Evolutionary conservation across 805 yeast genomes (phyloP).

Genomic region (Saccharomyces jurei): DNA sequence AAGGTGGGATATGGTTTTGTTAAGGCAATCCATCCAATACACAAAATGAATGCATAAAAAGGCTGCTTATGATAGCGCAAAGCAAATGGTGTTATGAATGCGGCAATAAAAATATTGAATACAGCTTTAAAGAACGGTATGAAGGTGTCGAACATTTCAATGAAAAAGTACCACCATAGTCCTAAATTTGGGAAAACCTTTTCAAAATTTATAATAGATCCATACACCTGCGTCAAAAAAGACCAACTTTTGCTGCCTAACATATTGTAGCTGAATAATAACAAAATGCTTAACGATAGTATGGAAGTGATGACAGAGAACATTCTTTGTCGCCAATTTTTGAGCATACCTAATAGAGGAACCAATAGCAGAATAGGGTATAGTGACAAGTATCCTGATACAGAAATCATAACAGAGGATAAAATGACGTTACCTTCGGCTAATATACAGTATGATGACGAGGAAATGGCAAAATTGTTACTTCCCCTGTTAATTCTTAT

Average conservation of each 20-base stretch:
- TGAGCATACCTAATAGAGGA: constrained; percentile 39
- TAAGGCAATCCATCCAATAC: constrained; percentile 48
- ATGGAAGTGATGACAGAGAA: background rate
- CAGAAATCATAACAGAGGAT: constrained; percentile 46
- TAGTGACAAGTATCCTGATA: constrained; percentile 56
- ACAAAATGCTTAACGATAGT: constrained; percentile 15
- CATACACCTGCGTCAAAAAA: constrained; percentile 49
- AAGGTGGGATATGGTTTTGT: constrained; percentile 82
- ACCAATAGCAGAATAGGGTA: constrained; percentile 54
- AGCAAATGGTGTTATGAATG: constrained; percentile 67
- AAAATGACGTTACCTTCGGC: constrained; percentile 31
- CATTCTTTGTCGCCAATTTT: constrained; percentile 3
- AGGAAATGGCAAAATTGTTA: constrained; percentile 28
- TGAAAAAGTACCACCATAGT: constrained; percentile 97
- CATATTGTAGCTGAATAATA: constrained; percentile 34
- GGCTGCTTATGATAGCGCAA: constrained; percentile 55
- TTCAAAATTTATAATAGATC: constrained; percentile 47
- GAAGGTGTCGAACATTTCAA: constrained; percentile 89
- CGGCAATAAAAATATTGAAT: constrained; percentile 65
- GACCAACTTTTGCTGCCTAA: constrained; percentile 33
- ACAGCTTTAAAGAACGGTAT: constrained; percentile 73
- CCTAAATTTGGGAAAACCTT: constrained; percentile 88
- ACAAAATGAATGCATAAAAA: constrained; percentile 44
- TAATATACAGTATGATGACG: constrained; percentile 39
- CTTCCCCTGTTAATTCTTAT: too few relatives aligned